Conservation (phyloP, 768 basidiomycete genomes). For the Podaxis carcinomalis region DNA sequence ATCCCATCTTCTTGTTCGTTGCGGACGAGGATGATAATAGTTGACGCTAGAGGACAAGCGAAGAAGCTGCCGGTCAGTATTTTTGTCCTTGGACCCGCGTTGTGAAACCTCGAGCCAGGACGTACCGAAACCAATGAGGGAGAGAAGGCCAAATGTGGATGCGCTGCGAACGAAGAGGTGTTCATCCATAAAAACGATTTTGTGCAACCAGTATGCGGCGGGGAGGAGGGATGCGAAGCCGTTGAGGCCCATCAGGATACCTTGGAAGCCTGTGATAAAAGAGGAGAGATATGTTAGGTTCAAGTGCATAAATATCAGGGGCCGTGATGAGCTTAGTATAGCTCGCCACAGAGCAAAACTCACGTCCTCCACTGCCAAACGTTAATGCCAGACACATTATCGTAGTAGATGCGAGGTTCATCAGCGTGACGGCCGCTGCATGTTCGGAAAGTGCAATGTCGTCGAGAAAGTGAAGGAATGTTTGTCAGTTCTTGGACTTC, state of each 20-base stretch:
- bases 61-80: background rate
- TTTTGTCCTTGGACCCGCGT: background rate
- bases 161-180: background rate
- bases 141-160: background rate
- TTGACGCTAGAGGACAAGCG: background rate
- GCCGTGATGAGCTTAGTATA: background rate
- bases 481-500: background rate
- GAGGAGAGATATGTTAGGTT: background rate
- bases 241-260: background rate
- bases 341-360: background rate
- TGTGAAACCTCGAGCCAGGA: background rate
- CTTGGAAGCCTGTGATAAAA: slow-evolving; percentile 2
- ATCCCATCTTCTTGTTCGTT: background rate
- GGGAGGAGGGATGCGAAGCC: slow-evolving; percentile 7
- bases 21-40: background rate
- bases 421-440: background rate
- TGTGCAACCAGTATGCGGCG: slow-evolving; percentile 8
- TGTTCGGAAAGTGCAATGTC: background rate
- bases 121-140: slow-evolving; percentile 7
- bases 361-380: slow-evolving; percentile 2
- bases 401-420: slow-evolving; percentile 4
- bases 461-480: background rate
- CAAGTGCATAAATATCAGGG: background rate
- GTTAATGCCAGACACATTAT: slow-evolving; percentile 5
- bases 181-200: background rate